Percentiles rank a stretch among this genome's conserved stretches.
These are phyloP conservation scores for Pilobolus umbonatus DNA, from an alignment of 192 early-diverging fungal species.

Conservation along the genomic window DNA sequence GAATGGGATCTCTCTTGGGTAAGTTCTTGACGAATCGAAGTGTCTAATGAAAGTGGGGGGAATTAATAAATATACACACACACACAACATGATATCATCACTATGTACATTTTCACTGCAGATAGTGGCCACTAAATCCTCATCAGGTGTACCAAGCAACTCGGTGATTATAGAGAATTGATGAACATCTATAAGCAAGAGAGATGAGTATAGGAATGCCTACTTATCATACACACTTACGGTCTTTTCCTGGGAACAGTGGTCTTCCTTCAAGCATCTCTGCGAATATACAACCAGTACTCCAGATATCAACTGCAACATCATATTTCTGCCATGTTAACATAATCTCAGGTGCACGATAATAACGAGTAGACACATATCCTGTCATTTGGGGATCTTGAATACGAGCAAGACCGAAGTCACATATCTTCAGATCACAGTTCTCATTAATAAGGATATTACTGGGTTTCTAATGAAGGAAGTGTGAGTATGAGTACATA, in stretches of 20 bases:
- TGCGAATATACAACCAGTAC: constrained; percentile 90
- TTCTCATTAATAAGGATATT: constrained; percentile 98
- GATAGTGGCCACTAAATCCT: constrained; percentile 89
- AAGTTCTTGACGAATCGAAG: constrained; percentile 87
- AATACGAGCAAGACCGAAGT: constrained; percentile 94
- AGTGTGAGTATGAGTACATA: no score
- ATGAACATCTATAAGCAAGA: constrained; percentile 65
- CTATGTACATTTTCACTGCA: constrained; percentile 78
- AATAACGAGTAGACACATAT: constrained; percentile 96
- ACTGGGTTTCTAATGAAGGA: constrained; percentile 79
- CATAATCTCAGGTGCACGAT: constrained; percentile 98
- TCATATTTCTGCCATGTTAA: constrained; percentile 97
- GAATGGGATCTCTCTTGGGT: constrained; percentile 72
- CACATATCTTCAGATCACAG: constrained; percentile 98
- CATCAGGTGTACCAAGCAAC: constrained; percentile 86
- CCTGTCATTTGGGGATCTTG: constrained; percentile 97
- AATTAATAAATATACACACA: not conserved
- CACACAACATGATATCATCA: not conserved
- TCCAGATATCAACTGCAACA: constrained; percentile 95
- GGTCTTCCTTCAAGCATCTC: constrained; percentile 97
- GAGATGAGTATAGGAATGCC: not conserved
- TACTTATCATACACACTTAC: constrained; percentile 39
- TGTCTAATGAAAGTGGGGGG: constrained; percentile 49
- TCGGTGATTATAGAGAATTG: constrained; percentile 96
- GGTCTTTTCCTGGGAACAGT: constrained; percentile 93